These are phyloP conservation scores for Vitis hybrid DNA, from an alignment of 177 flowering plant genomes.

Conservation along the genomic window DNA sequence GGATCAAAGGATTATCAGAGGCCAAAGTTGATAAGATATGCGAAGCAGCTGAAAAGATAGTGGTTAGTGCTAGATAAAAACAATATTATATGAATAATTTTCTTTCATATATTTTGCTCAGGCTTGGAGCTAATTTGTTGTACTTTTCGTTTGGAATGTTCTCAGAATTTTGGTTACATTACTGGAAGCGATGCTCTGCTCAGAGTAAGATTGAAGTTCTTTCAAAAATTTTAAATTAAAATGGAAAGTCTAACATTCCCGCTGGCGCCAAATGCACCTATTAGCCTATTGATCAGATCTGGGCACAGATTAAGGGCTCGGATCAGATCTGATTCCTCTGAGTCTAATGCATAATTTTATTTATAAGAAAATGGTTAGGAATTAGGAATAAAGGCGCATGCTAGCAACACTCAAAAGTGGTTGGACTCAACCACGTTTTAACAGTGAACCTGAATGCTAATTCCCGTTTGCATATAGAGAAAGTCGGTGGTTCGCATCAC, in stretches of 20 bases:
- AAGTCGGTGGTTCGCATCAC: constrained; percentile 80
- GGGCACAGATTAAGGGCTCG: no score
- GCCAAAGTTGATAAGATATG: constrained; percentile 97
- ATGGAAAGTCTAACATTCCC: neutral
- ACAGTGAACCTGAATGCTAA: neutral
- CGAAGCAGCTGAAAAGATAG: constrained; percentile 95
- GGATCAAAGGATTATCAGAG: constrained; percentile 95
- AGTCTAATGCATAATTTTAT: no score
- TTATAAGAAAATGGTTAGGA: no score
- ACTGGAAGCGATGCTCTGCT: constrained; percentile 97
- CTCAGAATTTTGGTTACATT: constrained; percentile 85
- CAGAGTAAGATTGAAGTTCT: constrained; percentile 47
- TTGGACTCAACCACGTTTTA: neutral
- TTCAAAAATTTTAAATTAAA: constrained; percentile 4
- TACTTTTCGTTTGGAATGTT: neutral
- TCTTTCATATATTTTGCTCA: neutral
- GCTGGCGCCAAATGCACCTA: no score
- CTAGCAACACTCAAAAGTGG: no score
- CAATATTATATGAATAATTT: neutral
- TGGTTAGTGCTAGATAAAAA: constrained; percentile 42
- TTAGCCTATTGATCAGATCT: no score
- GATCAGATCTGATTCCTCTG: no score
- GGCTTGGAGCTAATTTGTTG: neutral
- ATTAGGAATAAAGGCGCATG: no score
- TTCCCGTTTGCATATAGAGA: constrained; percentile 44